Conservation (phyloP, 2,329 filamentous ascomycete genomes). For the Aspergillus sp. region DNA sequence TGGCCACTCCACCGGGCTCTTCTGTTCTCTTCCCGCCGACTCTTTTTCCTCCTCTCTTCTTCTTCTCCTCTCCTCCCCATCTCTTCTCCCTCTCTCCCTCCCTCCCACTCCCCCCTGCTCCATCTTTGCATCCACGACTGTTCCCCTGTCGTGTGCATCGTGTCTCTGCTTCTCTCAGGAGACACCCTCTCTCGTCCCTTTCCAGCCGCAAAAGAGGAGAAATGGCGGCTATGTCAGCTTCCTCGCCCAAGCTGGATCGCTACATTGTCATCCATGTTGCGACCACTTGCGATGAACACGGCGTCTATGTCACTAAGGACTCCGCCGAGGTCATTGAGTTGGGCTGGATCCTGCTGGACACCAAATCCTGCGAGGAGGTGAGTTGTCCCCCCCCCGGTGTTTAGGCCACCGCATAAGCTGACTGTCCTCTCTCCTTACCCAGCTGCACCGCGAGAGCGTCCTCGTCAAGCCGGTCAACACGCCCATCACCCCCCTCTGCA, state of each 20-base stretch:
- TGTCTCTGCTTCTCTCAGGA: conserved; percentile 20
- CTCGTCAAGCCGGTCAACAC: conserved; percentile 98
- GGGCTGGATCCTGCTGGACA: conserved; percentile 92
- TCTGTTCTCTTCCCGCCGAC: conserved; percentile 10
- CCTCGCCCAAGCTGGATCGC: conserved; percentile 73
- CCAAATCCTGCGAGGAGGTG: conserved; percentile 88
- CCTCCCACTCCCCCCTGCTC: conserved; percentile 9
- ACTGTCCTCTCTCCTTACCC: conserved; percentile 12
- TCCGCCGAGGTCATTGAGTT: conserved; percentile 98
- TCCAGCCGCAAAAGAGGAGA: no score
- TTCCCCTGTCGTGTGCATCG: conserved; percentile 16
- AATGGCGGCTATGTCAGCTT: conserved; percentile 38
- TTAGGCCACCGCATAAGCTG: conserved; percentile 15
- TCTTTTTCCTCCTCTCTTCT: conserved; percentile 11
- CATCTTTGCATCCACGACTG: conserved; percentile 23
- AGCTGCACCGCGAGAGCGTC: conserved; percentile 92
- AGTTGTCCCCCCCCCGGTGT: conserved; percentile 21
- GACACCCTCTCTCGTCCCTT: conserved; percentile 17
- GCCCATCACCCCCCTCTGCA: conserved; percentile 95
- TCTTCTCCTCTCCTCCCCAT: conserved; percentile 7
- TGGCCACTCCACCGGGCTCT: conserved; percentile 17
- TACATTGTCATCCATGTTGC: conserved; percentile 98
- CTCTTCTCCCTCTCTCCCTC: conserved; percentile 7
- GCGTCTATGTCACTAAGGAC: conserved; percentile 98
- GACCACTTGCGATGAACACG: conserved; percentile 97